Conservation (phyloP, 495 filamentous ascomycete species). For the Aspergillus steynii region DNA sequence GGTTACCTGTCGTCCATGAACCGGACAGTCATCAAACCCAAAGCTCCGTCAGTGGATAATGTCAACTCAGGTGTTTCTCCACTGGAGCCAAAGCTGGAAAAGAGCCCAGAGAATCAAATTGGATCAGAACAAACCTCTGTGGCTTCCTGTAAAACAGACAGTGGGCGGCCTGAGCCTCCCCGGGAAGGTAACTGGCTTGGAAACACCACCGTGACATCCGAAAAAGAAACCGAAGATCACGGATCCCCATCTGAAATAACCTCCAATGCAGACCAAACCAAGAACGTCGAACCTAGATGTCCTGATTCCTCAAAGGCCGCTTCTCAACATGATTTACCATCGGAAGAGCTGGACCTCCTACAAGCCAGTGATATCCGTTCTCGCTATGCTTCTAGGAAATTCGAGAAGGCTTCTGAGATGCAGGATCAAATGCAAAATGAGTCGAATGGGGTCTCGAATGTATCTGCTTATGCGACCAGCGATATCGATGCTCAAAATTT, state of each 20-base stretch:
- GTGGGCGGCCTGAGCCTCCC: not conserved
- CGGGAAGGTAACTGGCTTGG: not conserved
- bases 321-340: not conserved
- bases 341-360: slow-evolving; percentile 45
- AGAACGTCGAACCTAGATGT: not conserved
- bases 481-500: slow-evolving; percentile 15
- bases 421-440: slow-evolving; percentile 28
- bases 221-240: not conserved
- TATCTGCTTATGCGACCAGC: slow-evolving; percentile 20
- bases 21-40: not conserved
- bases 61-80: not conserved
- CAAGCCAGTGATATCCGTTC: slow-evolving; percentile 52
- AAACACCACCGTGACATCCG: not conserved
- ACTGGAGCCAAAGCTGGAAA: not conserved
- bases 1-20: slow-evolving; percentile 14
- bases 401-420: slow-evolving; percentile 24
- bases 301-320: not conserved
- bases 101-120: not conserved
- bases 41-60: not conserved
- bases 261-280: not conserved
- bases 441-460: slow-evolving; percentile 33
- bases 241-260: not conserved
- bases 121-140: not conserved
- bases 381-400: slow-evolving; percentile 32
- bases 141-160: not conserved